phyloP scores from a whole-genome alignment of 805 yeast species.

The Metschnikowia shivogae region DNA sequence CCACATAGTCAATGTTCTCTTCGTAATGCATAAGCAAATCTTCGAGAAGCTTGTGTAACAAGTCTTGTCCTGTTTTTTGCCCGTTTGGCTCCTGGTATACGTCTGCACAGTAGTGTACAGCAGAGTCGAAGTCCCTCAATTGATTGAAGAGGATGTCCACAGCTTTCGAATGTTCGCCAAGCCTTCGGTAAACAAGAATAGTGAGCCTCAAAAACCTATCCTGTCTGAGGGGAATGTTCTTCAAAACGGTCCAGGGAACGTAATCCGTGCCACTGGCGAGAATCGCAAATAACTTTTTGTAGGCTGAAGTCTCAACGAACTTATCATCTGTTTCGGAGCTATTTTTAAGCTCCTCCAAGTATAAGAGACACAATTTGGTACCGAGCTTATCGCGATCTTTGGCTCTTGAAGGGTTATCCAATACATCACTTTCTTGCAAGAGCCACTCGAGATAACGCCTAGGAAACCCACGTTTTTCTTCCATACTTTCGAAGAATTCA shows the following conservation, averaged over 20 bases:
- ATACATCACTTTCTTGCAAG: slow-evolving; percentile 32
- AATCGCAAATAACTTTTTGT: slow-evolving; percentile 30
- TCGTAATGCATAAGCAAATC: slow-evolving; percentile 40
- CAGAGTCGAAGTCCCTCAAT: slow-evolving; percentile 51
- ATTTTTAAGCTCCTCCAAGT: slow-evolving; percentile 24
- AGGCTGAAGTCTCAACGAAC: slow-evolving; percentile 16
- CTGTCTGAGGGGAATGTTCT: slow-evolving; percentile 30
- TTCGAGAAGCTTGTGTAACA: slow-evolving; percentile 50
- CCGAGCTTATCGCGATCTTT: slow-evolving; percentile 25
- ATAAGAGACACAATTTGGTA: slow-evolving; percentile 33
- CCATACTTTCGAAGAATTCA: slow-evolving; percentile 39
- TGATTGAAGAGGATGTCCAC: slow-evolving; percentile 58
- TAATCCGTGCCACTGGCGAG: slow-evolving; percentile 30
- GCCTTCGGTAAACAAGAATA: slow-evolving; percentile 53
- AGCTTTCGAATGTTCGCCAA: slow-evolving; percentile 60
- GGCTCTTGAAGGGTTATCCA: slow-evolving; percentile 16
- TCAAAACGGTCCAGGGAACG: slow-evolving; percentile 35
- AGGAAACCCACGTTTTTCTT: slow-evolving; percentile 22
- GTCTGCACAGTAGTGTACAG: slow-evolving; percentile 56
- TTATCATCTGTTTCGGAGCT: slow-evolving; percentile 7
- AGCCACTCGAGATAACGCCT: slow-evolving; percentile 46
- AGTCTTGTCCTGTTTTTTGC: slow-evolving; percentile 34
- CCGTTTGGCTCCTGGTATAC: slow-evolving; percentile 37
- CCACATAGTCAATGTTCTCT: slow-evolving; percentile 34
- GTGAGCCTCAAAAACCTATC: slow-evolving; percentile 41